These are phyloP conservation scores for Rickenella mellea DNA, from an alignment of 768 basidiomycete species.

Conservation along the genomic window DNA sequence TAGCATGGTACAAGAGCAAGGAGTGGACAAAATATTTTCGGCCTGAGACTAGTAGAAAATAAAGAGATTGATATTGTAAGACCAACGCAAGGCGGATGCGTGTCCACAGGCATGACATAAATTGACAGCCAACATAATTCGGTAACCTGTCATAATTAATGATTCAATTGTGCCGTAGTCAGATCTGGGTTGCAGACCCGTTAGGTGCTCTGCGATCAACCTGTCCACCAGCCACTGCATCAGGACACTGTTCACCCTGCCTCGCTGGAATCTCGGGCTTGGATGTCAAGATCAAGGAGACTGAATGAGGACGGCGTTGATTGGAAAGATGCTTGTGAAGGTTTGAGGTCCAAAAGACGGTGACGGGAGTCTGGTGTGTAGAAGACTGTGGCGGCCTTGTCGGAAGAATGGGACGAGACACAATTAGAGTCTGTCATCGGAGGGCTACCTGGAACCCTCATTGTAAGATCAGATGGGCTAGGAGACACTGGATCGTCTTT, in stretches of 20 bases:
- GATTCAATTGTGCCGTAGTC: too few relatives aligned
- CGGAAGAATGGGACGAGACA: slow-evolving; percentile 1
- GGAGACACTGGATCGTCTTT: not conserved
- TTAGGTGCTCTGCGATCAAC: too few relatives aligned
- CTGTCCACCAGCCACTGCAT: slow-evolving; percentile 38
- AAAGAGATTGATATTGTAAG: too few relatives aligned
- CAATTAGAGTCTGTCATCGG: not conserved
- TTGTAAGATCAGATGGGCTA: not conserved
- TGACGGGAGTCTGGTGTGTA: slow-evolving; percentile 3
- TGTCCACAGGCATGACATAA: too few relatives aligned
- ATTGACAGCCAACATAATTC: too few relatives aligned
- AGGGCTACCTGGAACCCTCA: not conserved
- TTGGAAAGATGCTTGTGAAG: slow-evolving; percentile 2
- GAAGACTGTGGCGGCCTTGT: not conserved
- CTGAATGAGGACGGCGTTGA: slow-evolving; percentile 4
- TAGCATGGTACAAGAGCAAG: too few relatives aligned
- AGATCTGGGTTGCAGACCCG: too few relatives aligned
- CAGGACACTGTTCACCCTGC: slow-evolving; percentile 65
- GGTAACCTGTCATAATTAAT: too few relatives aligned
- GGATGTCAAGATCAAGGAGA: slow-evolving; percentile 4
- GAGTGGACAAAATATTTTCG: too few relatives aligned
- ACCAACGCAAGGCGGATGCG: too few relatives aligned
- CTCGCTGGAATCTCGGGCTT: slow-evolving; percentile 16
- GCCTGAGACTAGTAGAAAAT: too few relatives aligned
- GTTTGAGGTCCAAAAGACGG: not conserved